phyloP scores from a whole-genome alignment of 495 filamentous ascomycete species.

The Xylaria grammica region DNA sequence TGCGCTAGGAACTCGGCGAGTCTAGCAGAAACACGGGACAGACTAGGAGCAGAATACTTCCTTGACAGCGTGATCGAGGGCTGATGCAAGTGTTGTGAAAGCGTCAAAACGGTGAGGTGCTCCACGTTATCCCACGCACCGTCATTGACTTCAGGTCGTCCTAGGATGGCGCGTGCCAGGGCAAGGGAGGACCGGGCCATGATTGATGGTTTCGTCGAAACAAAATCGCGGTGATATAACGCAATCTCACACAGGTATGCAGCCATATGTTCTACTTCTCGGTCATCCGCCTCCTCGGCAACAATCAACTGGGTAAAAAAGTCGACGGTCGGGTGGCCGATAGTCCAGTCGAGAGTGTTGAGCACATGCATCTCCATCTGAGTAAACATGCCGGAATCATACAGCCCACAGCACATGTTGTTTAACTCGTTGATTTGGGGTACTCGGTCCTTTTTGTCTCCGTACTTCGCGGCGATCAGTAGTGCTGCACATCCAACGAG shows the following conservation, averaged over 20 bases:
- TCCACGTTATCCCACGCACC: slow-evolving; percentile 82
- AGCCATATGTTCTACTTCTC: slow-evolving; percentile 92
- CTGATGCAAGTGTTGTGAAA: slow-evolving; percentile 84
- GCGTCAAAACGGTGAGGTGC: slow-evolving; percentile 77
- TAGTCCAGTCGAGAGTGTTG: slow-evolving; percentile 94
- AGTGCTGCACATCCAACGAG: slow-evolving; percentile 95
- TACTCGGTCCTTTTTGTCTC: slow-evolving; percentile 96
- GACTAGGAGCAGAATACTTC: slow-evolving; percentile 84
- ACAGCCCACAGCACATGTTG: slow-evolving; percentile 98
- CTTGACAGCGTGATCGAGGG: slow-evolving; percentile 84
- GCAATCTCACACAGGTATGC: slow-evolving; percentile 93
- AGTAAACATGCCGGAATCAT: slow-evolving; percentile 99
- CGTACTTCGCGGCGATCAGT: slow-evolving; percentile 97
- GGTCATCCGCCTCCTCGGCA: slow-evolving; percentile 71
- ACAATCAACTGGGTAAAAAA: slow-evolving; percentile 82
- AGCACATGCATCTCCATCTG: slow-evolving; percentile 99
- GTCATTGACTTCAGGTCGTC: slow-evolving; percentile 73
- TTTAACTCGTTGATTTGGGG: slow-evolving; percentile 94
- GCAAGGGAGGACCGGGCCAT: slow-evolving; percentile 88
- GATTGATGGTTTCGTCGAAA: slow-evolving; percentile 84
- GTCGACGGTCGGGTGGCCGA: slow-evolving; percentile 95
- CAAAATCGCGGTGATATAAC: slow-evolving; percentile 94
- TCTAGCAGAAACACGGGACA: slow-evolving; percentile 79
- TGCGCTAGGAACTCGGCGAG: slow-evolving; percentile 85
- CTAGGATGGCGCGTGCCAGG: slow-evolving; percentile 84